These are phyloP conservation scores for Nakataea oryzae DNA, from an alignment of 2,329 filamentous ascomycete species.

Conservation along the genomic window DNA sequence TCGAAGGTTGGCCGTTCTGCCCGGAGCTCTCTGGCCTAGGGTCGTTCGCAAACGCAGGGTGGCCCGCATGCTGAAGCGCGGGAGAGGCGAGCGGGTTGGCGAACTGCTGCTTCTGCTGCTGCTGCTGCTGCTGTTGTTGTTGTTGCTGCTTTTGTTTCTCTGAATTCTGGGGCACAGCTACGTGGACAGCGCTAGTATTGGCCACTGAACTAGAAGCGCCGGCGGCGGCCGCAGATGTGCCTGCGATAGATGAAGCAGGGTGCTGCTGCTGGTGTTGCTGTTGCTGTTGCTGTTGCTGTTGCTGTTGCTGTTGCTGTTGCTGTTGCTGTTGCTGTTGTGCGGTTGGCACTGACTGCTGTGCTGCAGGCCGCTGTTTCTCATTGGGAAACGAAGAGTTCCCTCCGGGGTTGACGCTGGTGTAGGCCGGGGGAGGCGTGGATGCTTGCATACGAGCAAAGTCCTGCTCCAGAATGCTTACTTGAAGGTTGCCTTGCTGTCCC, in stretches of 20 bases:
- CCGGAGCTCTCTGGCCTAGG: constrained; percentile 35
- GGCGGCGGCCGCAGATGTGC: constrained; percentile 10
- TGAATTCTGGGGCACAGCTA: background rate
- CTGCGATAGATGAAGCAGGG: constrained; percentile 7
- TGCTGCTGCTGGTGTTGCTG: constrained; percentile 7
- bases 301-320: constrained; percentile 12
- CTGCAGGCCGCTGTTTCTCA: constrained; percentile 58
- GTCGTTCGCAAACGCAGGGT: constrained; percentile 90
- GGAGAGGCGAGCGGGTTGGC: constrained; percentile 29
- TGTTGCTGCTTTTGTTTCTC: constrained; percentile 15
- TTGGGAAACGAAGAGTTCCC: constrained; percentile 59
- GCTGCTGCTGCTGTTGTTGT: constrained; percentile 14
- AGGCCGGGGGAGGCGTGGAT: constrained; percentile 87
- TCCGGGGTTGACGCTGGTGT: constrained; percentile 62
- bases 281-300: background rate
- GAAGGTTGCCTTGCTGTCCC: constrained; percentile 26
- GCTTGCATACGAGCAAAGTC: constrained; percentile 76
- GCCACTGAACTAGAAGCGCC: background rate
- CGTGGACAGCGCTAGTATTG: background rate
- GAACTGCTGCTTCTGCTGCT: constrained; percentile 15
- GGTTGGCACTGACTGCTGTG: constrained; percentile 16
- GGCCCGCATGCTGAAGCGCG: constrained; percentile 49
- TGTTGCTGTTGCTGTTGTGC: constrained; percentile 14
- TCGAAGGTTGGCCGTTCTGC: constrained; percentile 35
- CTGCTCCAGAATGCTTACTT: constrained; percentile 67